Evolutionary conservation across 1,284 basidiomycete genomes (phyloP).

Genomic region (Erythrobasidium hasegawianum): DNA sequence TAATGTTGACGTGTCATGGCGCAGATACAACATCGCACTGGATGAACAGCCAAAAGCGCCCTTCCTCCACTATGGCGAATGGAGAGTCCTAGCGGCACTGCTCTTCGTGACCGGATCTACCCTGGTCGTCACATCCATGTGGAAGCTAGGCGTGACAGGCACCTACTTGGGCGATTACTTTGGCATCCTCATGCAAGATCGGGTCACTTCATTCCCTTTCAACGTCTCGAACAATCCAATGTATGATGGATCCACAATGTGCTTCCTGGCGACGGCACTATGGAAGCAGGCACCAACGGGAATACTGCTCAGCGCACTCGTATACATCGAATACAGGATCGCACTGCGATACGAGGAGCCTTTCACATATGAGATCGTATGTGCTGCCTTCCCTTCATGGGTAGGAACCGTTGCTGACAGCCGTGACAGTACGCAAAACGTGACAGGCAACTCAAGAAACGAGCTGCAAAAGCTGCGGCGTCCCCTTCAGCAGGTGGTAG

Average conservation of each 20-base stretch:
- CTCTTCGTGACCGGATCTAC: slow-evolving; percentile 71
- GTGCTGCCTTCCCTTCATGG: no score
- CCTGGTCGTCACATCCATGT: slow-evolving; percentile 84
- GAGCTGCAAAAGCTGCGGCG: background rate
- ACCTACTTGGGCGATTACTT: slow-evolving; percentile 71
- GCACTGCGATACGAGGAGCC: slow-evolving; percentile 80
- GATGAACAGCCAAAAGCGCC: slow-evolving; percentile 61
- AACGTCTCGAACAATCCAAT: slow-evolving; percentile 89
- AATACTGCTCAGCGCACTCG: slow-evolving; percentile 67
- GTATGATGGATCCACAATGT: slow-evolving; percentile 89
- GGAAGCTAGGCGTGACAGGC: slow-evolving; percentile 85
- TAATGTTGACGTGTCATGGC: background rate
- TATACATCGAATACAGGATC: slow-evolving; percentile 75
- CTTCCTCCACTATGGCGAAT: slow-evolving; percentile 57
- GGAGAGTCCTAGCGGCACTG: slow-evolving; percentile 57
- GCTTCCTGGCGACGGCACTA: slow-evolving; percentile 74
- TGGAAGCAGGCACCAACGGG: slow-evolving; percentile 83
- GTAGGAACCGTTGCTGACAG: no score
- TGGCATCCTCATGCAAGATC: slow-evolving; percentile 79
- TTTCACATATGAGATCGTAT: slow-evolving; percentile 48
- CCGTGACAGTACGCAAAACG: slow-evolving; percentile 24
- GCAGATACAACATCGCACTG: slow-evolving; percentile 72
- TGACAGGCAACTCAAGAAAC: slow-evolving; percentile 21
- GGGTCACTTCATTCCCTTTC: slow-evolving; percentile 76
- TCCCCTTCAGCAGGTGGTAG: no score